A percentile compares a stretch with the other conserved stretches of the same genome.
phyloP scores from a whole-genome alignment of 2,329 filamentous ascomycete species.

The Ophiocordyceps camponoti-saundersi region DNA sequence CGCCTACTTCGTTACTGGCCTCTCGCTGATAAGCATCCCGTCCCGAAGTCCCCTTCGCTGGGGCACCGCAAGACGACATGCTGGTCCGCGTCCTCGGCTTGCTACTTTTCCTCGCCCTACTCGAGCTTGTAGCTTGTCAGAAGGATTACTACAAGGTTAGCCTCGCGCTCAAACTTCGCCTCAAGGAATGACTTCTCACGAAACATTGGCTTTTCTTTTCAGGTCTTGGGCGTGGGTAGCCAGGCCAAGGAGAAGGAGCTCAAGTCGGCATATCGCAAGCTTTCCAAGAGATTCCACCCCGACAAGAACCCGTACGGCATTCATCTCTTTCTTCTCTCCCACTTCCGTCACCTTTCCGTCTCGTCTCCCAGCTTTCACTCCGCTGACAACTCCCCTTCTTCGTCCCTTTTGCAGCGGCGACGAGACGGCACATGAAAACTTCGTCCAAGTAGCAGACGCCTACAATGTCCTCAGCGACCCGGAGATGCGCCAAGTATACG shows the following conservation, averaged over 20 bases:
- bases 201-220: neutral
- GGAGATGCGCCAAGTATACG: conserved; percentile 76
- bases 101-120: conserved; percentile 32
- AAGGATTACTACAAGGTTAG: conserved; percentile 68
- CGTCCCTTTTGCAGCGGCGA: conserved; percentile 42
- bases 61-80: conserved; percentile 21
- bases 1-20: neutral
- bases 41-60: conserved; percentile 2
- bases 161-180: neutral
- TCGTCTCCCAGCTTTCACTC: too few species aligned
- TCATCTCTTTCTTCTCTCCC: neutral
- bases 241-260: conserved; percentile 73
- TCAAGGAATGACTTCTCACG: neutral
- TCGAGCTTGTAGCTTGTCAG: conserved; percentile 37
- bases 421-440: conserved; percentile 68
- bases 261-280: conserved; percentile 78
- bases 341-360: neutral
- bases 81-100: conserved; percentile 31
- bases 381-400: neutral
- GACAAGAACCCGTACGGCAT: conserved; percentile 84
- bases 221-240: conserved; percentile 68
- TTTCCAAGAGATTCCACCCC: conserved; percentile 92
- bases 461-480: conserved; percentile 80
- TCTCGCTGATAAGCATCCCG: neutral
- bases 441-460: conserved; percentile 84